Base-by-base conservation (phyloP, 108 stramenopile genomes). In the Chaetoceros muelleri region DNA sequence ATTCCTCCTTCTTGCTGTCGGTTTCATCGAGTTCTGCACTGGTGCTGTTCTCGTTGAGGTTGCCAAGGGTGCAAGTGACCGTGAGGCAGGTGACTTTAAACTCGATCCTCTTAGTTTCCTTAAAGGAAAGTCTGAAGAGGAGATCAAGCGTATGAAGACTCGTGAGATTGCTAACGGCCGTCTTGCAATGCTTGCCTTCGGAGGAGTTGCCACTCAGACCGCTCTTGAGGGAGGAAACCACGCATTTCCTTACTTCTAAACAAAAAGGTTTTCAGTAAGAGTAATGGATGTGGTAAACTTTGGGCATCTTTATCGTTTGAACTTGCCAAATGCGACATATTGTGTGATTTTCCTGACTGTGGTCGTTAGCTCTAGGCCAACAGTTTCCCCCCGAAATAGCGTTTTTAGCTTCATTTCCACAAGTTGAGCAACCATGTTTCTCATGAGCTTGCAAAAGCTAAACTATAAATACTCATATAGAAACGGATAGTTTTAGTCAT, bases 161-260 rank as follows among this genome's bases (percentile, higher is more conserved):
- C 71, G 76, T 72, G 95, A 96, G 66, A 70, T 95, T 61, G 75
- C 78, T 66, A 95, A 97, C 64, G 91, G 94, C 64, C 90, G 96
- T 60, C 80, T 95, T 62, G 96, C 94, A 30, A 97, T 97, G 95
- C 69, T 95, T 62, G 96, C 96, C 46, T 95, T 95, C 72, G 74
- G 80, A 51, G 96, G 90, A 53, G 87, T 97, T 61, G 85, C 77
- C 50, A 97, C 95, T 60, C 94, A 95, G 74, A 67, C 87, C 55
- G 75, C 92, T 56, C 67, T 93, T 68, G 85, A 88, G 30, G 83
- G 78, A 48, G 70, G 71, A 48, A 70, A 78, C 54, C 80, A 76
- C 27, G 61, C 45, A 66, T 80, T 85, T 74, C 83, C 83, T 23
- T 84, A 84, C 76, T 66, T 80, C 67, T 76, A 75, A 69, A 17